Conservation (phyloP, 2,329 filamentous ascomycete genomes). For the Chaetomium olivaceum region DNA sequence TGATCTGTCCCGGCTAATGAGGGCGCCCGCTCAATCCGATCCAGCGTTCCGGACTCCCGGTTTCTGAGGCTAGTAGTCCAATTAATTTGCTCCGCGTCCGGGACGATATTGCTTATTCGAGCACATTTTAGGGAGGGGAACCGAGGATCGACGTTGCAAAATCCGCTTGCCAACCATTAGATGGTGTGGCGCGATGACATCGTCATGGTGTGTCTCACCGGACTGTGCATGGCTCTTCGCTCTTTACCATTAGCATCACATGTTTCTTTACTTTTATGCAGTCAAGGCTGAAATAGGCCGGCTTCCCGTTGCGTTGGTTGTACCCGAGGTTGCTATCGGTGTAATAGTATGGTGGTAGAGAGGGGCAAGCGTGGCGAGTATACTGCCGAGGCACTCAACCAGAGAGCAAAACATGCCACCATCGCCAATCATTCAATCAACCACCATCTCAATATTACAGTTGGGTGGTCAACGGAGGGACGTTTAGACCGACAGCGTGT, state of each 20-base stretch:
- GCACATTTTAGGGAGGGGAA: background rate
- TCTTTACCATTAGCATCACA: background rate
- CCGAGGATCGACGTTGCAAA: too few species aligned
- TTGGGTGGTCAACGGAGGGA: background rate
- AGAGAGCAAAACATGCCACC: background rate
- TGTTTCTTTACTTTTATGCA: background rate
- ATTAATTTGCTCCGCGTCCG: background rate
- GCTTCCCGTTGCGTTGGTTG: background rate
- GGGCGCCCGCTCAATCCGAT: background rate
- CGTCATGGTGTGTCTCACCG: background rate
- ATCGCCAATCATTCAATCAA: background rate
- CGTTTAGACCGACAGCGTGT: slow-evolving; percentile 2
- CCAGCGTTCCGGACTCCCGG: background rate
- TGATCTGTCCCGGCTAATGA: background rate
- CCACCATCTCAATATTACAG: background rate
- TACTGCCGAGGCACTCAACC: background rate
- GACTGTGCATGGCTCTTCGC: background rate
- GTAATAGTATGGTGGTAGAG: background rate
- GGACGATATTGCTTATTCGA: background rate
- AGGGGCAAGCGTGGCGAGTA: background rate
- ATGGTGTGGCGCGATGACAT: background rate
- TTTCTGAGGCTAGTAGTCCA: background rate
- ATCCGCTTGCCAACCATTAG: background rate
- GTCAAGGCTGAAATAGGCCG: background rate
- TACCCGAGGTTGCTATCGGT: background rate